Evolutionary conservation across 768 basidiomycete genomes (phyloP).

Genomic region (Leccinum truebloodii): DNA sequence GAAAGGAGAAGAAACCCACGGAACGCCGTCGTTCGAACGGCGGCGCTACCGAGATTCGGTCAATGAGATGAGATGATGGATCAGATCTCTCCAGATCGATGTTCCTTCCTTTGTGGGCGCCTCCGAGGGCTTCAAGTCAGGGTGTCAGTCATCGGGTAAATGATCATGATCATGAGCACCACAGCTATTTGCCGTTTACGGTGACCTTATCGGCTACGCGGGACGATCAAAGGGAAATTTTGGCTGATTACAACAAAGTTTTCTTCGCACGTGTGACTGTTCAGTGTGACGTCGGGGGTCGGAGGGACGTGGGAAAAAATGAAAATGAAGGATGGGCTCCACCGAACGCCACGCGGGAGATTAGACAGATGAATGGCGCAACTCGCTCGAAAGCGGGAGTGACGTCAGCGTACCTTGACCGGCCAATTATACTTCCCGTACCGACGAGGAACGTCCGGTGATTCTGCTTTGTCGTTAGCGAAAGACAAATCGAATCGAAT

Average conservation of each 20-base stretch:
- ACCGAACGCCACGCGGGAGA: background rate
- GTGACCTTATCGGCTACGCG: background rate
- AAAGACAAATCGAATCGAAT: background rate
- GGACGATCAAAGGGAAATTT: background rate
- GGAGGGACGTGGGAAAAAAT: background rate
- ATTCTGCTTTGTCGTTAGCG: background rate
- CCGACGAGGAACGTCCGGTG: background rate
- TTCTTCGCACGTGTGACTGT: background rate
- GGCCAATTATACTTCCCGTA: background rate
- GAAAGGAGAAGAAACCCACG: background rate
- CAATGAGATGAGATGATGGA: background rate
- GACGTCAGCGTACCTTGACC: background rate
- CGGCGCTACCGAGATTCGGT: background rate
- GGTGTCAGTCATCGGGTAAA: background rate
- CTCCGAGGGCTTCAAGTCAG: background rate
- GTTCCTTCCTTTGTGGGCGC: background rate
- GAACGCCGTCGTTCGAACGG: background rate
- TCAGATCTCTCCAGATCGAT: background rate
- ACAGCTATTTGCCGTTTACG: background rate
- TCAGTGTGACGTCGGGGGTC: background rate
- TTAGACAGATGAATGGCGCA: background rate
- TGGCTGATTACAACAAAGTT: background rate
- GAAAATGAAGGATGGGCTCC: background rate
- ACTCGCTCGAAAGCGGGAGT: background rate
- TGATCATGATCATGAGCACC: background rate